Evolutionary conservation across 768 basidiomycete species (phyloP).

Genomic region (Lanmaoa pseudosensibilis): DNA sequence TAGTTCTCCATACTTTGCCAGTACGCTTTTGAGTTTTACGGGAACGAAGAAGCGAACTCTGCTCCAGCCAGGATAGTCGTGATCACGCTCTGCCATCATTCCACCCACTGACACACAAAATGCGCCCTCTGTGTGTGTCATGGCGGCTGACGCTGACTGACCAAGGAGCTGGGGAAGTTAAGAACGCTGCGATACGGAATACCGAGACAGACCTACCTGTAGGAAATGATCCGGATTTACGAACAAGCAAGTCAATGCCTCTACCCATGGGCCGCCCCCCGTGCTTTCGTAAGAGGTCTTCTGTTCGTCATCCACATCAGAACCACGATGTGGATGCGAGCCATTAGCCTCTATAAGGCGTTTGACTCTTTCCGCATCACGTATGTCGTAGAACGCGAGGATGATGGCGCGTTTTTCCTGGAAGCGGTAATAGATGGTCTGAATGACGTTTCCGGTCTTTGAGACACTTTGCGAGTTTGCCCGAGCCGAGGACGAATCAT

Average conservation of each 20-base stretch:
- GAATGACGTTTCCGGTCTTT: slow-evolving; percentile 38
- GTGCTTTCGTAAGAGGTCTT: not conserved
- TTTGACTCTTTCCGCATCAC: slow-evolving; percentile 51
- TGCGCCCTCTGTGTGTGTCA: slow-evolving; percentile 51
- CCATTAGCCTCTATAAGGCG: slow-evolving; percentile 35
- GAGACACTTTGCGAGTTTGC: slow-evolving; percentile 4
- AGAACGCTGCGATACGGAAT: slow-evolving; percentile 2
- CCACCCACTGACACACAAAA: slow-evolving; percentile 50
- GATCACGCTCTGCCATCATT: slow-evolving; percentile 20
- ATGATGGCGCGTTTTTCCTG: slow-evolving; percentile 52
- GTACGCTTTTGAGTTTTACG: slow-evolving; percentile 30
- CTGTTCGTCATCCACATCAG: slow-evolving; percentile 9
- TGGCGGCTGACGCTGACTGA: slow-evolving; percentile 42
- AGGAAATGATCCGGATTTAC: slow-evolving; percentile 46
- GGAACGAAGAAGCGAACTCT: slow-evolving; percentile 27
- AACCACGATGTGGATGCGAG: slow-evolving; percentile 1
- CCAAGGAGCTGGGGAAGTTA: slow-evolving; percentile 49
- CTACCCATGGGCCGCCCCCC: slow-evolving; percentile 16
- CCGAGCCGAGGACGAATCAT: slow-evolving; percentile 9
- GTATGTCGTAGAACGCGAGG: slow-evolving; percentile 61
- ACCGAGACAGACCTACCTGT: slow-evolving; percentile 36
- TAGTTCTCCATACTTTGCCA: slow-evolving; percentile 34
- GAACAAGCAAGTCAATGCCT: slow-evolving; percentile 43
- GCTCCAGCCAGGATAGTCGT: slow-evolving; percentile 24
- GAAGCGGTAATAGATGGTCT: slow-evolving; percentile 56